Conservation (phyloP, 2,329 filamentous ascomycete species). For the Talaromyces sp. region DNA sequence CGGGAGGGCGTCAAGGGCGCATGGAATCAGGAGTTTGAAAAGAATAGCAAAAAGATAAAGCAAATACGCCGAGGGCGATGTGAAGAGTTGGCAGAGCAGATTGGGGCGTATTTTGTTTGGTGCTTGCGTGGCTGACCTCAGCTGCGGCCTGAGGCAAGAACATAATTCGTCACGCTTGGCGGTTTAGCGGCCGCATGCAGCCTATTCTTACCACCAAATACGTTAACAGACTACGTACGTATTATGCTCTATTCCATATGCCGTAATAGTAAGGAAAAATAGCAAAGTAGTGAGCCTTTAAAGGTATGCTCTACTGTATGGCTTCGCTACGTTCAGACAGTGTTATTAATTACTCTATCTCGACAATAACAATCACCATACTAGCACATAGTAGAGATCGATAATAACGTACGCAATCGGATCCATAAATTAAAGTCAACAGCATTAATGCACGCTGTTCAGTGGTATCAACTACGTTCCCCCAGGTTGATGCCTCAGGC, state of each 20-base stretch:
- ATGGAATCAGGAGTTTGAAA: not conserved
- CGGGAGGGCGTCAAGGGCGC: not conserved
- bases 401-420: too few relatives aligned
- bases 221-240: too few relatives aligned
- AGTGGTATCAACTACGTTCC: too few relatives aligned
- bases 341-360: too few relatives aligned
- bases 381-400: too few relatives aligned
- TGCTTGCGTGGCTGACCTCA: not conserved
- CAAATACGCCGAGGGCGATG: not conserved
- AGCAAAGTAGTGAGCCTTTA: too few relatives aligned
- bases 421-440: too few relatives aligned
- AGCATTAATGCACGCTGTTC: too few relatives aligned
- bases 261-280: not conserved
- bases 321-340: too few relatives aligned
- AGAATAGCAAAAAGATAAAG: not conserved
- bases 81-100: not conserved
- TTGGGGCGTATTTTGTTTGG: not conserved
- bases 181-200: not conserved
- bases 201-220: not conserved
- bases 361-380: too few relatives aligned
- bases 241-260: not conserved
- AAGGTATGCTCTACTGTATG: too few relatives aligned
- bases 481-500: not conserved
- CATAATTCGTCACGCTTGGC: not conserved
- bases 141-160: not conserved